These are phyloP conservation scores for Strobilomyces dryophilus DNA, from an alignment of 768 basidiomycete genomes.

Conservation along the genomic window DNA sequence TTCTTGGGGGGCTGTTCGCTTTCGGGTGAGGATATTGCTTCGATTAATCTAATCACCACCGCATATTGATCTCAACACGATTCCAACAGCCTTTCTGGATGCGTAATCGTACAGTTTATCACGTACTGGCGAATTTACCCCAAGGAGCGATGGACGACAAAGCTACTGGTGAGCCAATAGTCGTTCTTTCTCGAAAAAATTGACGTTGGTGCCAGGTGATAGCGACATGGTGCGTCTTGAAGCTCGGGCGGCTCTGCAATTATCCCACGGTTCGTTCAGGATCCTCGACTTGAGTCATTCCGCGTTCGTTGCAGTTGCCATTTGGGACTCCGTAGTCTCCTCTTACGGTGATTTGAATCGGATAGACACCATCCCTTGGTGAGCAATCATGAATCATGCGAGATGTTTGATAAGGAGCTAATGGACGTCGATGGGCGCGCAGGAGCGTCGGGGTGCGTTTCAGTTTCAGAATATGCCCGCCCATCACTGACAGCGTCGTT, in stretches of 20 bases:
- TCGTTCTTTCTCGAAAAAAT: no score
- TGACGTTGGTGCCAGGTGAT: constrained; percentile 11
- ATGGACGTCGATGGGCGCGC: background rate
- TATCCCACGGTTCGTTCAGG: constrained; percentile 5
- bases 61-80: background rate
- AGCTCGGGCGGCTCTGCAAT: background rate
- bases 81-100: constrained; percentile 24
- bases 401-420: background rate
- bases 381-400: background rate
- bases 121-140: constrained; percentile 21
- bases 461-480: background rate
- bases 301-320: constrained; percentile 14
- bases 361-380: constrained; percentile 22
- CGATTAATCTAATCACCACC: background rate
- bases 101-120: constrained; percentile 24
- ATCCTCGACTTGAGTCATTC: constrained; percentile 25
- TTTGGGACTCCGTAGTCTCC: constrained; percentile 23
- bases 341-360: constrained; percentile 14
- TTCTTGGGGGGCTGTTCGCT: constrained; percentile 22
- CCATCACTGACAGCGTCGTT: background rate
- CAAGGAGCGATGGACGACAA: constrained; percentile 15
- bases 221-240: constrained; percentile 14
- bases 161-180: constrained; percentile 8
- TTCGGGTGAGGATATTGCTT: constrained; percentile 10
- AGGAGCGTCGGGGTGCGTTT: constrained; percentile 25